A percentile compares a stretch with the other conserved stretches of the same genome.
Conservation (phyloP, 768 basidiomycete species). For the Auricularia sp. region DNA sequence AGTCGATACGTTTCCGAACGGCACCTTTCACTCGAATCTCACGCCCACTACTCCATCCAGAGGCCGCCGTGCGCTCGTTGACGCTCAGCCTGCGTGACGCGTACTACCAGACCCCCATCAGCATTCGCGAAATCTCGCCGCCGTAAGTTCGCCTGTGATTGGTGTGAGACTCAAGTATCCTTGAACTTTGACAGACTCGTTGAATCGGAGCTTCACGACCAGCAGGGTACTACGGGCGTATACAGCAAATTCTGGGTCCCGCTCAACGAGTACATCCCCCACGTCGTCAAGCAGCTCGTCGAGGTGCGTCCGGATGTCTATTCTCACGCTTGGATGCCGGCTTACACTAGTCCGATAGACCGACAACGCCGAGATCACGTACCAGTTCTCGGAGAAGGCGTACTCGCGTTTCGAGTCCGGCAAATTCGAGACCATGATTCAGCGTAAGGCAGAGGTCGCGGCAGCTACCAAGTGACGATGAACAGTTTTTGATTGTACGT, state of each 20-base stretch:
- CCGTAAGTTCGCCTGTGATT: constrained; percentile 32
- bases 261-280: constrained; percentile 31
- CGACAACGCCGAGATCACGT: neutral
- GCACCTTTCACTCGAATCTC: neutral
- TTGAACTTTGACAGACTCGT: constrained; percentile 33
- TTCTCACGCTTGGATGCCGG: neutral
- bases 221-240: constrained; percentile 38
- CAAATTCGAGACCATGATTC: neutral
- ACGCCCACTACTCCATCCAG: neutral
- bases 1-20: neutral
- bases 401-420: neutral
- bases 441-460: no score
- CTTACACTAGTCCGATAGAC: neutral
- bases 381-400: neutral
- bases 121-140: constrained; percentile 48
- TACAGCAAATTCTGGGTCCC: constrained; percentile 50
- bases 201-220: constrained; percentile 54
- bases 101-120: constrained; percentile 38
- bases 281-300: neutral
- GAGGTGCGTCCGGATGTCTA: neutral
- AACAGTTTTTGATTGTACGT: no score
- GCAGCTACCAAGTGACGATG: no score
- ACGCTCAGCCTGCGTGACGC: constrained; percentile 40
- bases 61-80: neutral
- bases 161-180: neutral